Evolutionary conservation across 2,329 filamentous ascomycete genomes (phyloP).

Genomic region (Capronia coronata): DNA sequence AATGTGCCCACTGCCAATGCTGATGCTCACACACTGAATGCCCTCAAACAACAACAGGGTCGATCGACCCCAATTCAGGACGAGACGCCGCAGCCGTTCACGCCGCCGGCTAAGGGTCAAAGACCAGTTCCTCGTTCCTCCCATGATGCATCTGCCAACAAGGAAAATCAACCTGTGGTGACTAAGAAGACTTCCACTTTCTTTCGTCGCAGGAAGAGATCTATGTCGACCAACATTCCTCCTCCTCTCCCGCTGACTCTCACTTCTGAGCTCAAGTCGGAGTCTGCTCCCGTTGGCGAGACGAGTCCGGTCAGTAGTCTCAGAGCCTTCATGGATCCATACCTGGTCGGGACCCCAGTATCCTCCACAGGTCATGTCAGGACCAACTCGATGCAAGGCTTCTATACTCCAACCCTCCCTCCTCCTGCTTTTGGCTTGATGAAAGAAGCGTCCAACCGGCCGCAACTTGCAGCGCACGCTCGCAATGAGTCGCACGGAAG

Average conservation of each 20-base stretch:
- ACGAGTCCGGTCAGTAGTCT: conserved; percentile 71
- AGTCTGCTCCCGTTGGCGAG: conserved; percentile 27
- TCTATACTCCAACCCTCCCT: conserved; percentile 18
- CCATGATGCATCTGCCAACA: conserved; percentile 29
- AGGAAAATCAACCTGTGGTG: conserved; percentile 43
- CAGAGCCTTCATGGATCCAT: conserved; percentile 80
- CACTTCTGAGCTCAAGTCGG: conserved; percentile 31
- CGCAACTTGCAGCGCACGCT: conserved; percentile 8
- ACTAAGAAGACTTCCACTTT: conserved; percentile 93
- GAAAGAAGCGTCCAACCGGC: conserved; percentile 3
- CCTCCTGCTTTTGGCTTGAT: conserved; percentile 15
- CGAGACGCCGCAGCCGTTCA: conserved; percentile 18
- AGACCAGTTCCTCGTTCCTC: conserved; percentile 30
- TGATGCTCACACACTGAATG: conserved; percentile 11
- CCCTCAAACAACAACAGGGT: conserved; percentile 23
- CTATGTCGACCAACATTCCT: conserved; percentile 57
- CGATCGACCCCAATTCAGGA: conserved; percentile 25
- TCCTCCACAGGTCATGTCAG: conserved; percentile 16
- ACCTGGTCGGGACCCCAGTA: conserved; percentile 46
- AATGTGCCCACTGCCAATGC: conserved; percentile 34
- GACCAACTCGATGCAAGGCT: conserved; percentile 25
- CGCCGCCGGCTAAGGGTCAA: conserved; percentile 28
- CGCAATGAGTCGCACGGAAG: conserved; percentile 20
- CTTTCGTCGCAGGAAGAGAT: conserved; percentile 90
- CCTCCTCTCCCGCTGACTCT: conserved; percentile 51